Evolutionary conservation across 1,139 yeast species (phyloP), one percentile per base, ranked within the genome.

Genomic region (Candida gigantensis): DNA sequence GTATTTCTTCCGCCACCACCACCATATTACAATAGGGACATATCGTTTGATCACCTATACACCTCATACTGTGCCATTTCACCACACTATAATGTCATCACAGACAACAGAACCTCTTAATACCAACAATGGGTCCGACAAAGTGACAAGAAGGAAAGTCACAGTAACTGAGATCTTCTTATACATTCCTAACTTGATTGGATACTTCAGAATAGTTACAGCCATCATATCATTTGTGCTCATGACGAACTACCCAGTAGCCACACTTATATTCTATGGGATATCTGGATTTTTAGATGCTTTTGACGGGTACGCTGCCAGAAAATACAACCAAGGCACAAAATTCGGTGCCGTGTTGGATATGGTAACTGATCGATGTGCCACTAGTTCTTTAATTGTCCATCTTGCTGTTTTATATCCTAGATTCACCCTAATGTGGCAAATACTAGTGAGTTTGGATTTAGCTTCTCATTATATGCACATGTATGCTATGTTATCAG

Each of bases 301-400:
- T 1, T 78, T 90, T 47, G 99, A 94, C 58, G 99, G 99, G 4
- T 83, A 84, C 41, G 96, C 96, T 36, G 99, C 99, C 7, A 77
- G 99, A 44, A 77, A 77, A 53, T 88, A 72, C 60, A 79, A 85
- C 57, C 99, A 94, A 61, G 86, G 96, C 11, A 87, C 97, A 24
- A 77, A 79, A 49, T 88, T 89, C 52, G 99, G 98, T 24, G 97
- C 98, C 10, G 96, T 94, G 15, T 74, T 94, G 52, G 99, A 94
- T 63, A 94, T 94, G 99, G 97, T 94, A 24, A 92, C 98, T 19
- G 99, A 94, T 58, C 75, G 99, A 57, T 92, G 97, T 58, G 92
- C 98, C 17, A 94, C 99, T 0, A 79, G 95, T 10, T 85, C 96
- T 15, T 73, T 94, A 53, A 81, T 89, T 50, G 89, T 95, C 58